Percentiles rank a stretch among this genome's conserved stretches.
Conservation (phyloP, 768 basidiomycete genomes). For the Lactarius trivialis region DNA sequence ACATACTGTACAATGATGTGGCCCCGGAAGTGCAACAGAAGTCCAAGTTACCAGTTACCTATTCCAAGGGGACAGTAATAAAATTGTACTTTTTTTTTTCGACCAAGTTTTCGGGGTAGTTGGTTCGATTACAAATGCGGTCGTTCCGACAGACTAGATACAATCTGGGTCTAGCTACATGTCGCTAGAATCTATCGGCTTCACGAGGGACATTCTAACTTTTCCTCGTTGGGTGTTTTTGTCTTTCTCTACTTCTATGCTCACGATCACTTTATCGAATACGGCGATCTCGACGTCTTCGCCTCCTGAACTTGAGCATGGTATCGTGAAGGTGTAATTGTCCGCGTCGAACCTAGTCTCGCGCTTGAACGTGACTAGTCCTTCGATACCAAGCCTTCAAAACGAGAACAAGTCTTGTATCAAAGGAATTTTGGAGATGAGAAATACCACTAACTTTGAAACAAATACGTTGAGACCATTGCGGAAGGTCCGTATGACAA, state of each 20-base stretch:
- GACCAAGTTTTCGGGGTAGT: too few species aligned
- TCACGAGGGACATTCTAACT: slow-evolving; percentile 75
- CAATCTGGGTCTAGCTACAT: slow-evolving; percentile 30
- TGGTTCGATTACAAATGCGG: not conserved
- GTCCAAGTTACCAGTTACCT: too few species aligned
- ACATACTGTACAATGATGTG: too few species aligned
- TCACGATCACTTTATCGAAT: slow-evolving; percentile 91
- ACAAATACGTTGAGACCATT: slow-evolving; percentile 98
- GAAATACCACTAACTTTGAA: slow-evolving; percentile 57
- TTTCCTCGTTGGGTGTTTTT: slow-evolving; percentile 86
- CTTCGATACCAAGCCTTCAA: slow-evolving; percentile 83
- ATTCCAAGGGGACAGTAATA: too few species aligned
- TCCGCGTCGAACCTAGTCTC: slow-evolving; percentile 89
- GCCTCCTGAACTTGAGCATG: slow-evolving; percentile 31
- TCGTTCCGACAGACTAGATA: not conserved
- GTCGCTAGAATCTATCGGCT: slow-evolving; percentile 51
- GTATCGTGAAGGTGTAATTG: slow-evolving; percentile 76
- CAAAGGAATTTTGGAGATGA: not conserved
- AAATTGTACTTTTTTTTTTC: too few species aligned
- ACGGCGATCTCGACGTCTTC: slow-evolving; percentile 64
- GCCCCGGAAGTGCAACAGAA: too few species aligned
- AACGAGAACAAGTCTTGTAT: not conserved
- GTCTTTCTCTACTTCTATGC: slow-evolving; percentile 90
- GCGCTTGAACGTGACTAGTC: slow-evolving; percentile 88
- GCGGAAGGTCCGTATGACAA: slow-evolving; percentile 88